Conservation (phyloP, 805 yeast species). For the Blastobotrys mokoenaii region DNA sequence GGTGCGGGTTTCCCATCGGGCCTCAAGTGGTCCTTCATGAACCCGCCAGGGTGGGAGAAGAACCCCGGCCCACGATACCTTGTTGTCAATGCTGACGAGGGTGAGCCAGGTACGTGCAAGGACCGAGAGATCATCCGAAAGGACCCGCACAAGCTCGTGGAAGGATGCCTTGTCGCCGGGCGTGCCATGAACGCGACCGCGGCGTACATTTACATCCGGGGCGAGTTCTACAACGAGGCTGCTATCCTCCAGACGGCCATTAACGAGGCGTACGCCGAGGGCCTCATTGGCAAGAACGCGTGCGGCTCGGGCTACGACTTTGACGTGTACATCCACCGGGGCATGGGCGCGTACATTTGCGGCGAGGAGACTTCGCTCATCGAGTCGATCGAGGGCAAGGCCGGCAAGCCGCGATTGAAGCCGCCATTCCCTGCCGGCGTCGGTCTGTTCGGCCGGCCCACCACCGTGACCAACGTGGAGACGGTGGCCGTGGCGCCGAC, state of each 20-base stretch:
- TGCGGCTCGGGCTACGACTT: slow-evolving; percentile 83
- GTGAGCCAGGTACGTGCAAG: slow-evolving; percentile 92
- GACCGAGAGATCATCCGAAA: slow-evolving; percentile 86
- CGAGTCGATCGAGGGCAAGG: slow-evolving; percentile 85
- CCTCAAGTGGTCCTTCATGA: slow-evolving; percentile 87
- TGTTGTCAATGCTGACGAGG: slow-evolving; percentile 89
- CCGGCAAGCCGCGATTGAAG: slow-evolving; percentile 88
- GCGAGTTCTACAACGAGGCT: slow-evolving; percentile 83
- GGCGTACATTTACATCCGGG: slow-evolving; percentile 84
- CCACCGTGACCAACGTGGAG: slow-evolving; percentile 86
- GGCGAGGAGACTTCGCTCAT: slow-evolving; percentile 90
- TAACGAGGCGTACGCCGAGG: slow-evolving; percentile 78
- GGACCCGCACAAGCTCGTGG: slow-evolving; percentile 86
- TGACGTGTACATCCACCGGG: slow-evolving; percentile 80
- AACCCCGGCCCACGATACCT: slow-evolving; percentile 82
- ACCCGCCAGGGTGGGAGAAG: slow-evolving; percentile 93
- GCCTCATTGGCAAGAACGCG: slow-evolving; percentile 73
- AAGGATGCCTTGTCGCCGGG: slow-evolving; percentile 86
- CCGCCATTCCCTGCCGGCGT: slow-evolving; percentile 96
- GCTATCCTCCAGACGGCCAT: slow-evolving; percentile 68
- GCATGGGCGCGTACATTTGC: slow-evolving; percentile 89
- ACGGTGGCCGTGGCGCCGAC: slow-evolving; percentile 88
- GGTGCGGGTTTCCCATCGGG: slow-evolving; percentile 95
- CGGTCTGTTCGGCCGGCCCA: slow-evolving; percentile 84
- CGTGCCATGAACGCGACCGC: slow-evolving; percentile 91